phyloP scores from a whole-genome alignment of 805 yeast species.

The Ogataea glucozyma region DNA sequence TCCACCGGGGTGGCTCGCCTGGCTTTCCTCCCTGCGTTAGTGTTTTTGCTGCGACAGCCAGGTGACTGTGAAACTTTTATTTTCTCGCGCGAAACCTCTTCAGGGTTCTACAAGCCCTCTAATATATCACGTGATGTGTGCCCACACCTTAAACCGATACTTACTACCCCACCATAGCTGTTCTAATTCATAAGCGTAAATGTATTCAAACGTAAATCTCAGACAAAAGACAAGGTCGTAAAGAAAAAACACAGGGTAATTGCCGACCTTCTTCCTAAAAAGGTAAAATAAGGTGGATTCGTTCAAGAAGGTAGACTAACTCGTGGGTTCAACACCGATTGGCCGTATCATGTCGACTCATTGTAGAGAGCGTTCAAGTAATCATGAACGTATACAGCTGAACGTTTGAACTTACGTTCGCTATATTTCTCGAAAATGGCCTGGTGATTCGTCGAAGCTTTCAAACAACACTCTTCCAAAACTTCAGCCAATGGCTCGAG shows the following conservation, averaged over 20 bases:
- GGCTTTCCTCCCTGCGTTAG: background rate
- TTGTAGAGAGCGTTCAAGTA: conserved; percentile 47
- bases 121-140: conserved; percentile 9
- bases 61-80: conserved; percentile 7
- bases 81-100: conserved; percentile 9
- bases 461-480: conserved; percentile 66
- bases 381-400: conserved; percentile 76
- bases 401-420: conserved; percentile 78
- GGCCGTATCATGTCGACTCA: conserved; percentile 17
- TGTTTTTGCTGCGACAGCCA: conserved; percentile 4
- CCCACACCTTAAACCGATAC: background rate
- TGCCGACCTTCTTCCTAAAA: too few species aligned
- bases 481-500: conserved; percentile 75
- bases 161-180: background rate
- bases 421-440: conserved; percentile 89
- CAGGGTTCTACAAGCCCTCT: conserved; percentile 5
- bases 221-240: conserved; percentile 10
- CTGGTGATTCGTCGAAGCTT: conserved; percentile 62
- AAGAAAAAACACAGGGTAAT: conserved; percentile 6
- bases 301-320: conserved; percentile 3
- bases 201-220: conserved; percentile 15
- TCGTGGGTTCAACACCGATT: background rate
- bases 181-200: conserved; percentile 13
- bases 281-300: background rate
- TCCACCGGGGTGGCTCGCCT: too few species aligned